These are phyloP conservation scores for Mariannaea elegans DNA, from an alignment of 2,329 filamentous ascomycete genomes.

Conservation along the genomic window DNA sequence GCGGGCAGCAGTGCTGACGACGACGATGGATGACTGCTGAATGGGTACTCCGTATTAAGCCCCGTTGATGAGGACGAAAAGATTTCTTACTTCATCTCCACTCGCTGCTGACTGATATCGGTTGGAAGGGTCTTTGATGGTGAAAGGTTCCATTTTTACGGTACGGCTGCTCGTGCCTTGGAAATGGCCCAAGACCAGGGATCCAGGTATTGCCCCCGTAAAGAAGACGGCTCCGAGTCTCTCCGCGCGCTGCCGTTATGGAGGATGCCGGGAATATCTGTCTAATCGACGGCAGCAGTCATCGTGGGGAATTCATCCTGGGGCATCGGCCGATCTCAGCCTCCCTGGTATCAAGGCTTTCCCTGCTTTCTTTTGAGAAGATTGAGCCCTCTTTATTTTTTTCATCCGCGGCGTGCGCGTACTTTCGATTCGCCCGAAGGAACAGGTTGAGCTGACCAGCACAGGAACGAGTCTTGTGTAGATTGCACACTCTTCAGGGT, in stretches of 20 bases:
- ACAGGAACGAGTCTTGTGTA: slow-evolving; percentile 7
- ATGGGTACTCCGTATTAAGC: neutral
- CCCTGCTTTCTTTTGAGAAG: neutral
- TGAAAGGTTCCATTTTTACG: slow-evolving; percentile 3
- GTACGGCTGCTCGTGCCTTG: neutral
- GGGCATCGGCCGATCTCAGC: slow-evolving; percentile 17
- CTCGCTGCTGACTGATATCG: neutral
- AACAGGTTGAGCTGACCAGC: slow-evolving; percentile 8
- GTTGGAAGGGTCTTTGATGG: neutral
- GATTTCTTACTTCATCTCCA: neutral
- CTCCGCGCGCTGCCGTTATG: slow-evolving; percentile 25
- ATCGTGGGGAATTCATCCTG: slow-evolving; percentile 15
- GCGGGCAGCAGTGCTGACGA: slow-evolving; percentile 20
- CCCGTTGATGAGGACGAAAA: neutral
- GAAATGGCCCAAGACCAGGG: slow-evolving; percentile 22
- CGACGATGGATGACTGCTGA: slow-evolving; percentile 2
- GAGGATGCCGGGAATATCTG: slow-evolving; percentile 18
- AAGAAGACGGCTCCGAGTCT: slow-evolving; percentile 32
- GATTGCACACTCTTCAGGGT: neutral
- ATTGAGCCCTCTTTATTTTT: neutral
- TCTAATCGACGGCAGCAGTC: slow-evolving; percentile 13
- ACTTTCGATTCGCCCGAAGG: neutral
- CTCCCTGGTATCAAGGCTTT: neutral
- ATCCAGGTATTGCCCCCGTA: slow-evolving; percentile 31
- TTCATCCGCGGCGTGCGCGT: neutral